phyloP scores from a whole-genome alignment of 1,284 basidiomycete species.

The Ustilago crameri region DNA sequence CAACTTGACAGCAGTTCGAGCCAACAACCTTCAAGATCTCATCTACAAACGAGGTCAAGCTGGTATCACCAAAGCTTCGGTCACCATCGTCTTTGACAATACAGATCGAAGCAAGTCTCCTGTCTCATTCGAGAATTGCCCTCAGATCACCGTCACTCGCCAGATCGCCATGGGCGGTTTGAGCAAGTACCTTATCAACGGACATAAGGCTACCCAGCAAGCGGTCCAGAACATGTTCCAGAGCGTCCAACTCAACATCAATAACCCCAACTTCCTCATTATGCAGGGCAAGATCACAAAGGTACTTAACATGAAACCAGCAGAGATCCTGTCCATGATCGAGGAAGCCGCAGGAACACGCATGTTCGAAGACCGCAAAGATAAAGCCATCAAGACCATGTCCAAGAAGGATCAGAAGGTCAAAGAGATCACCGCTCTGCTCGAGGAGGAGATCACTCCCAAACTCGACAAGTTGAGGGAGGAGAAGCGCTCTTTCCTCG shows the following conservation, averaged over 20 bases:
- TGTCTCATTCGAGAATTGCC: slow-evolving; percentile 81
- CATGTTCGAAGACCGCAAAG: slow-evolving; percentile 99
- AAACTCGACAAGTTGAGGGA: slow-evolving; percentile 90
- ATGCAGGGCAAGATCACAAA: slow-evolving; percentile 86
- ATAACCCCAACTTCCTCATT: slow-evolving; percentile 99
- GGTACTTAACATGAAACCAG: slow-evolving; percentile 98
- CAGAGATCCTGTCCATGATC: slow-evolving; percentile 97
- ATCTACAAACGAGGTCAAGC: slow-evolving; percentile 99
- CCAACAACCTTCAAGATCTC: slow-evolving; percentile 93
- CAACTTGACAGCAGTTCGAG: slow-evolving; percentile 75
- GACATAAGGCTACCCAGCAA: slow-evolving; percentile 91
- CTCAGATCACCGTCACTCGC: slow-evolving; percentile 94
- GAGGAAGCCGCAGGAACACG: slow-evolving; percentile 98
- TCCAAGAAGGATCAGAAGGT: slow-evolving; percentile 97
- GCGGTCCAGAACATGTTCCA: slow-evolving; percentile 93
- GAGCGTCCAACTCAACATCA: slow-evolving; percentile 98
- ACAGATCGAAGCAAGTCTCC: slow-evolving; percentile 89
- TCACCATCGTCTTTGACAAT: slow-evolving; percentile 99
- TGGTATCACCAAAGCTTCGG: slow-evolving; percentile 94
- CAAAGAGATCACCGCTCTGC: slow-evolving; percentile 76
- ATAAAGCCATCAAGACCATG: slow-evolving; percentile 97
- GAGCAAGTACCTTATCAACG: slow-evolving; percentile 97
- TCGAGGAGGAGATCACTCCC: slow-evolving; percentile 91
- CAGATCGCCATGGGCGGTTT: slow-evolving; percentile 95
- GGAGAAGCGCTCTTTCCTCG: slow-evolving; percentile 89